These are phyloP conservation scores for Laetiporus sulphureus DNA, from an alignment of 1,284 basidiomycete genomes.

Conservation along the genomic window DNA sequence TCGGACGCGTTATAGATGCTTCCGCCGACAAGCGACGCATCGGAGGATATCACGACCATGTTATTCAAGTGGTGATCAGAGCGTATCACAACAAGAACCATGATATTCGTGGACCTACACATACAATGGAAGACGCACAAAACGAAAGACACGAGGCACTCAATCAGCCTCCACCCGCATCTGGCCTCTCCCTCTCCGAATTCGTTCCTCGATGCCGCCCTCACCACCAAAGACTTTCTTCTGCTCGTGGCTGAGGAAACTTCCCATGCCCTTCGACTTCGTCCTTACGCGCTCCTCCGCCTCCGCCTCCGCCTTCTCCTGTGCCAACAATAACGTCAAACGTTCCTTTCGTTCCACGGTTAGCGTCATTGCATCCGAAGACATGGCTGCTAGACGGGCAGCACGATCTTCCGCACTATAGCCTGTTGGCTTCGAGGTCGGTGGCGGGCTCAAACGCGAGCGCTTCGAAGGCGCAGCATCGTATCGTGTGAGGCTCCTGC, in stretches of 20 bases:
- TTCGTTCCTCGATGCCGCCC: conserved; percentile 72
- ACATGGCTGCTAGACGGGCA: conserved; percentile 84
- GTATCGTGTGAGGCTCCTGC: conserved; percentile 25
- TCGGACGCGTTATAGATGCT: too few relatives aligned
- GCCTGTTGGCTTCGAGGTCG: conserved; percentile 24
- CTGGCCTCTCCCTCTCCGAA: conserved; percentile 50
- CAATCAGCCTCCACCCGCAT: conserved; percentile 27
- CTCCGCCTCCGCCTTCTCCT: conserved; percentile 66
- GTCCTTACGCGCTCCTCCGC: conserved; percentile 54
- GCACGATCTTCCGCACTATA: conserved; percentile 53
- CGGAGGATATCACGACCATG: too few relatives aligned
- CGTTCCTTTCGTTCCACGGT: conserved; percentile 63
- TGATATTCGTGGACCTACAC: neutral
- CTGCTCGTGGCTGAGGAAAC: conserved; percentile 66
- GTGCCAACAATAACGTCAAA: conserved; percentile 53
- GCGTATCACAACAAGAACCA: neutral
- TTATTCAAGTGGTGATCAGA: too few relatives aligned
- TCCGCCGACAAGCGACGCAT: too few relatives aligned
- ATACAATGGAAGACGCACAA: neutral
- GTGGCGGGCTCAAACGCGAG: conserved; percentile 33
- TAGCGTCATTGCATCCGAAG: conserved; percentile 60
- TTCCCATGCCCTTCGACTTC: conserved; percentile 66
- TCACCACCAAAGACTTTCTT: conserved; percentile 73
- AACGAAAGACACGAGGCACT: neutral
- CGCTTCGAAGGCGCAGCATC: conserved; percentile 30